Percentiles rank a stretch among this genome's conserved stretches.
These are phyloP conservation scores for Malassezia caprae DNA, from an alignment of 1,284 basidiomycete genomes.

Conservation along the genomic window DNA sequence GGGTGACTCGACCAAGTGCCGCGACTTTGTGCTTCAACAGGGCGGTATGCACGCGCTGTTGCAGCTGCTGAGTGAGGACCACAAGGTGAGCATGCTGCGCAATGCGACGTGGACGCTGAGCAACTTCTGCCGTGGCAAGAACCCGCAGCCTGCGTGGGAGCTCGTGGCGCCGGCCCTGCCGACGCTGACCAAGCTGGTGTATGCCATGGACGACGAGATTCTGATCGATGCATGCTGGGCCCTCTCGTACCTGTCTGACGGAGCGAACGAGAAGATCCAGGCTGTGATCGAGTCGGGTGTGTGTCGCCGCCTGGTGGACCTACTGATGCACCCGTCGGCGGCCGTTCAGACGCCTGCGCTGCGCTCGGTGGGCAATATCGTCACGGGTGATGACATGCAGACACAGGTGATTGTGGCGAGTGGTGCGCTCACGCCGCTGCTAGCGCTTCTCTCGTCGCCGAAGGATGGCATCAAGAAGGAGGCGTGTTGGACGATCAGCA, in stretches of 20 bases:
- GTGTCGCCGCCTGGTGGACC: constrained; percentile 89
- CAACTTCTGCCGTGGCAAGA: constrained; percentile 48
- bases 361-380: constrained; percentile 95
- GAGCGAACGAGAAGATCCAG: constrained; percentile 99
- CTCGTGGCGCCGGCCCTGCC: constrained; percentile 78
- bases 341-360: constrained; percentile 98
- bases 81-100: constrained; percentile 47
- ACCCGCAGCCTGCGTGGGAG: constrained; percentile 46
- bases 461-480: constrained; percentile 91
- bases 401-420: constrained; percentile 97
- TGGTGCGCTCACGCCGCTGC: constrained; percentile 82
- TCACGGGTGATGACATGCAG: constrained; percentile 95
- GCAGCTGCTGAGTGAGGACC: constrained; percentile 45
- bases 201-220: constrained; percentile 97
- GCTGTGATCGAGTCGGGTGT: constrained; percentile 98
- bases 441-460: constrained; percentile 80
- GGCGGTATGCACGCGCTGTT: constrained; percentile 43
- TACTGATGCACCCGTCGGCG: constrained; percentile 89
- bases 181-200: constrained; percentile 93
- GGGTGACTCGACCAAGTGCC: constrained; percentile 46
- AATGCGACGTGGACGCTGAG: constrained; percentile 49
- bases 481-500: constrained; percentile 99
- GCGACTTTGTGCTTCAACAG: constrained; percentile 42
- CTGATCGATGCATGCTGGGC: constrained; percentile 99
- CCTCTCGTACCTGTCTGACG: constrained; percentile 97